phyloP scores from a whole-genome alignment of 2,329 filamentous ascomycete genomes.

The Phaeosphaeria sp. region DNA sequence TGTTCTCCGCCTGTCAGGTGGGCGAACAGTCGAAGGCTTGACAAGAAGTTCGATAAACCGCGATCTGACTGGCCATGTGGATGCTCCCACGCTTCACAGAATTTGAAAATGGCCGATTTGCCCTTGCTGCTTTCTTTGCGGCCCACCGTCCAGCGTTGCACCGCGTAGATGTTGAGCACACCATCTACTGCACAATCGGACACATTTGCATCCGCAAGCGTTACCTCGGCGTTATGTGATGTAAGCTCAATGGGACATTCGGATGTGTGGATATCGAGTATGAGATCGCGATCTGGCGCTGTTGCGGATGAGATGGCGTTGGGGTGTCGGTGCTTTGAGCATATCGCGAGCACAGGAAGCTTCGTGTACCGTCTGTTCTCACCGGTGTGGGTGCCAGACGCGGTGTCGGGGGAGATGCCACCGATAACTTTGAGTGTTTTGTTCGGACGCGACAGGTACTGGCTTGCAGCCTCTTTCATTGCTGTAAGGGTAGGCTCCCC shows the following conservation, averaged over 20 bases:
- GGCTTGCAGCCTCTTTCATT: background rate
- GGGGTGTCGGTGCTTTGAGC: slow-evolving; percentile 6
- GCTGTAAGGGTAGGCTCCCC: background rate
- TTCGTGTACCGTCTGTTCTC: slow-evolving; percentile 8
- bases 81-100: slow-evolving; percentile 35
- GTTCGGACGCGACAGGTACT: background rate
- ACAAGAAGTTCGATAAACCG: slow-evolving; percentile 45
- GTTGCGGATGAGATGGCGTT: too few species aligned
- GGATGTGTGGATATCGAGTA: slow-evolving; percentile 37
- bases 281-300: background rate
- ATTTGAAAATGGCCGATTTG: slow-evolving; percentile 32
- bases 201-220: slow-evolving; percentile 23
- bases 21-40: slow-evolving; percentile 42
- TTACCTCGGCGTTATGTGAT: slow-evolving; percentile 18
- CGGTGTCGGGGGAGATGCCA: slow-evolving; percentile 3
- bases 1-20: slow-evolving; percentile 5
- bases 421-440: background rate
- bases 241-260: slow-evolving; percentile 35
- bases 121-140: slow-evolving; percentile 10
- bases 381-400: too few species aligned
- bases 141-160: slow-evolving; percentile 18
- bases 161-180: slow-evolving; percentile 34
- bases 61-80: slow-evolving; percentile 36
- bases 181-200: slow-evolving; percentile 22
- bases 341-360: slow-evolving; percentile 11